phyloP scores from a whole-genome alignment of 768 basidiomycete species.

The Tricholomella constricta region DNA sequence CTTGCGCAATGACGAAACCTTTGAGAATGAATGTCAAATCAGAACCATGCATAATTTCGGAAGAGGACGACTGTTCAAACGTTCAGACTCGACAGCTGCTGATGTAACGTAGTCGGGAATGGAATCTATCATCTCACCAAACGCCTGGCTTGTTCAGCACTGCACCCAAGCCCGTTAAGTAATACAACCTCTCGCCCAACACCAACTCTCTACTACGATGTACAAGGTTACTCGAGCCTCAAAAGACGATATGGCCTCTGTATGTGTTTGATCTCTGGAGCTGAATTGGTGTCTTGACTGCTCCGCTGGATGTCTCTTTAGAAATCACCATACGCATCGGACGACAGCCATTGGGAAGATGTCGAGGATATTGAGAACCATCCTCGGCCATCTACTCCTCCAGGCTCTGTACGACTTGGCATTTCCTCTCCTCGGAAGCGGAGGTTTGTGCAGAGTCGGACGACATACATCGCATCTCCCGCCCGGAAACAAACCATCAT shows the following conservation, averaged over 20 bases:
- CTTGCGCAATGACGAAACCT: too few species aligned
- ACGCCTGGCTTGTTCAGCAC: too few species aligned
- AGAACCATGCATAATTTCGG: too few species aligned
- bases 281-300: not conserved
- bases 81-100: too few species aligned
- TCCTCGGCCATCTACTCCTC: conserved; percentile 10
- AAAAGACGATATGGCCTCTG: not conserved
- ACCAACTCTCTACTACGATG: not conserved
- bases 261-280: not conserved
- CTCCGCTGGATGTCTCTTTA: not conserved
- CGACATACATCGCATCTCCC: conserved; percentile 20
- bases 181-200: not conserved
- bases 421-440: conserved; percentile 32
- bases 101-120: too few species aligned
- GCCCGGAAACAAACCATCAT: conserved; percentile 17
- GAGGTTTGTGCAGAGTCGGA: conserved; percentile 20
- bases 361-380: conserved; percentile 20
- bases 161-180: too few species aligned
- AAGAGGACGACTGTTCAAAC: too few species aligned
- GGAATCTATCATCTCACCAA: too few species aligned
- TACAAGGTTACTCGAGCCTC: not conserved
- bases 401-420: conserved; percentile 14
- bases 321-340: conserved; percentile 9
- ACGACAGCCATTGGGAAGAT: conserved; percentile 38
- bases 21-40: too few species aligned